phyloP scores from a whole-genome alignment of 306 rosid species.

The Quercus cerris region DNA sequence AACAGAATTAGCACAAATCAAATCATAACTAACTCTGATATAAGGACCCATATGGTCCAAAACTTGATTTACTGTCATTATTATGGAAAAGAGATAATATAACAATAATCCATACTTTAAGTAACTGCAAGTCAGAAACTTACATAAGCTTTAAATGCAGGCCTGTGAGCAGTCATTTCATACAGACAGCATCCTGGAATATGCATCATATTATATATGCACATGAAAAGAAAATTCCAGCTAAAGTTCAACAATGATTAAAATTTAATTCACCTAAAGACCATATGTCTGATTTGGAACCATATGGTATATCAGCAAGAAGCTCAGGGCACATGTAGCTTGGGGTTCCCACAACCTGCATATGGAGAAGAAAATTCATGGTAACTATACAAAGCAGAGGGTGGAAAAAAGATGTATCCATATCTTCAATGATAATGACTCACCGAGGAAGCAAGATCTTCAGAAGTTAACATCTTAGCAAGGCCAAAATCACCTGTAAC shows the following conservation, averaged over 20 bases:
- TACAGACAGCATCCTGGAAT: constrained; percentile 94
- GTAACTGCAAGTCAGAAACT: constrained; percentile 31
- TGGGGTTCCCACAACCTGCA: constrained; percentile 97
- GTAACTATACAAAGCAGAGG: constrained; percentile 13
- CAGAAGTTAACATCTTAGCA: constrained; percentile 93
- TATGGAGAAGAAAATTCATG: constrained; percentile 10
- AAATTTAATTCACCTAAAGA: constrained; percentile 65
- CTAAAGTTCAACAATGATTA: constrained; percentile 9
- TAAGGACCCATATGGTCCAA: not conserved
- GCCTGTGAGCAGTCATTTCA: constrained; percentile 83
- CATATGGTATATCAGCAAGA: constrained; percentile 98
- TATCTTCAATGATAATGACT: constrained; percentile 22
- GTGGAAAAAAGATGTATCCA: not conserved
- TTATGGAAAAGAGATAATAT: not conserved
- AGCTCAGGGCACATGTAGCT: constrained; percentile 99
- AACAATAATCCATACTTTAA: not conserved
- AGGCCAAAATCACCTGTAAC: constrained; percentile 95
- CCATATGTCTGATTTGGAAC: constrained; percentile 99
- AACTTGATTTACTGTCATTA: not conserved
- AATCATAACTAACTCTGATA: not conserved
- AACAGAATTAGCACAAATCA: not conserved
- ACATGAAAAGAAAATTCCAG: not conserved
- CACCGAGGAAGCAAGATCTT: constrained; percentile 97
- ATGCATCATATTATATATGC: constrained; percentile 14
- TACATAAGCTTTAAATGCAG: constrained; percentile 98